Conservation (phyloP, 2,329 filamentous ascomycete species). For the Colletotrichum sp. region DNA sequence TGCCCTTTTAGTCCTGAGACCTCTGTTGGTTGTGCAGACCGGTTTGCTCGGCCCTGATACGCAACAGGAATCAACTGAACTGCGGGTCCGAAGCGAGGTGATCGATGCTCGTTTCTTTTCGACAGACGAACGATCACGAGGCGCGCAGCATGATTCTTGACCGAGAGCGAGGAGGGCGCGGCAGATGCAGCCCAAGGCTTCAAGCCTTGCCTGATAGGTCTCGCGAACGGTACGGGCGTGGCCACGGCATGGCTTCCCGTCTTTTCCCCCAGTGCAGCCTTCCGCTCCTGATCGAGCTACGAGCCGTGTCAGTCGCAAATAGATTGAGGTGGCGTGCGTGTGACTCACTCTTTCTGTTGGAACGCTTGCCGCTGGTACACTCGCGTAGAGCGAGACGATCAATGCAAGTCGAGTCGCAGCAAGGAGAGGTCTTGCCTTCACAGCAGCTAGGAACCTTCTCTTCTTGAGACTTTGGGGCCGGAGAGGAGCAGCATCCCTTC, state of each 20-base stretch:
- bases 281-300: background rate
- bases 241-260: constrained; percentile 38
- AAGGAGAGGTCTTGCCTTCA: constrained; percentile 41
- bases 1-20: background rate
- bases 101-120: constrained; percentile 30
- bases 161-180: constrained; percentile 56
- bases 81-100: constrained; percentile 20
- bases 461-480: background rate
- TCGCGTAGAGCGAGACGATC: constrained; percentile 48
- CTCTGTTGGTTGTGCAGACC: background rate
- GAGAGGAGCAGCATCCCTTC: background rate
- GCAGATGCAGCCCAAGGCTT: constrained; percentile 59
- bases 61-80: constrained; percentile 32
- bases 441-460: constrained; percentile 40
- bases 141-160: constrained; percentile 54
- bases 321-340: background rate
- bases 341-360: background rate
- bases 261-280: constrained; percentile 5
- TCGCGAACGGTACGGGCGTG: constrained; percentile 40
- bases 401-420: constrained; percentile 48
- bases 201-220: constrained; percentile 47
- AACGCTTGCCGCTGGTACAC: constrained; percentile 31
- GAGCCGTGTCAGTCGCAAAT: background rate
- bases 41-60: background rate
- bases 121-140: constrained; percentile 28